Evolutionary conservation across 768 basidiomycete genomes (phyloP).

Genomic region (Leccinum truebloodii): DNA sequence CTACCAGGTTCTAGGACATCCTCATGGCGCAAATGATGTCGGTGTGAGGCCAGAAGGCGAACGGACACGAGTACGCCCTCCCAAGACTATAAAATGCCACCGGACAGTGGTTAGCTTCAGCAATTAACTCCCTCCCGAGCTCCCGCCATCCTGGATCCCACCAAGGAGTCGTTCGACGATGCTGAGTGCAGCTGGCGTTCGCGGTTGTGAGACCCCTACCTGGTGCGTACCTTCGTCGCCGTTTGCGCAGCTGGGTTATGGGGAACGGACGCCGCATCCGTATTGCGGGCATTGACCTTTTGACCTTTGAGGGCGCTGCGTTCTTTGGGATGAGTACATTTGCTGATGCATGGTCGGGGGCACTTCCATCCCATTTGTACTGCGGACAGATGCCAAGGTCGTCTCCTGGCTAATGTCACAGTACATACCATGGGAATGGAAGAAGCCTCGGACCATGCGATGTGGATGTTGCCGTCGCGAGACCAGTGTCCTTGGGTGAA

Average conservation of each 20-base stretch:
- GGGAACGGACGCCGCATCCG: conserved; percentile 4
- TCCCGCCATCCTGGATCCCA: conserved; percentile 10
- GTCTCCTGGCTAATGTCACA: conserved; percentile 31
- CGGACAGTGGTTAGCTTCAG: conserved; percentile 16
- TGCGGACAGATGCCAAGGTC: conserved; percentile 30
- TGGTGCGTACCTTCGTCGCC: conserved; percentile 18
- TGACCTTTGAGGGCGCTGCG: conserved; percentile 18
- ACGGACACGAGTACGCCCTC: conserved; percentile 18
- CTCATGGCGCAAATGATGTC: conserved; percentile 23
- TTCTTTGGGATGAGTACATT: conserved; percentile 20
- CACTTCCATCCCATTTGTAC: conserved; percentile 40
- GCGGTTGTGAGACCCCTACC: neutral
- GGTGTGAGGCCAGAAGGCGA: conserved; percentile 13
- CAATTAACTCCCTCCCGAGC: conserved; percentile 8
- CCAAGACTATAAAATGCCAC: conserved; percentile 29
- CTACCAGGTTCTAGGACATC: conserved; percentile 19
- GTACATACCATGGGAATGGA: conserved; percentile 62
- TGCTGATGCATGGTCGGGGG: conserved; percentile 37
- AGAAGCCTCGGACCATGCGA: conserved; percentile 45
- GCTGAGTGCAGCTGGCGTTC: neutral
- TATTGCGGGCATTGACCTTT: conserved; percentile 1
- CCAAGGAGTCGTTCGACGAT: neutral
- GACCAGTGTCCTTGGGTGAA: conserved; percentile 21
- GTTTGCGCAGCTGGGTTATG: conserved; percentile 20
- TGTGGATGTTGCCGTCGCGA: conserved; percentile 25